These are phyloP conservation scores for Alternaria sp. DNA, from an alignment of 2,329 filamentous ascomycete species.

Conservation along the genomic window DNA sequence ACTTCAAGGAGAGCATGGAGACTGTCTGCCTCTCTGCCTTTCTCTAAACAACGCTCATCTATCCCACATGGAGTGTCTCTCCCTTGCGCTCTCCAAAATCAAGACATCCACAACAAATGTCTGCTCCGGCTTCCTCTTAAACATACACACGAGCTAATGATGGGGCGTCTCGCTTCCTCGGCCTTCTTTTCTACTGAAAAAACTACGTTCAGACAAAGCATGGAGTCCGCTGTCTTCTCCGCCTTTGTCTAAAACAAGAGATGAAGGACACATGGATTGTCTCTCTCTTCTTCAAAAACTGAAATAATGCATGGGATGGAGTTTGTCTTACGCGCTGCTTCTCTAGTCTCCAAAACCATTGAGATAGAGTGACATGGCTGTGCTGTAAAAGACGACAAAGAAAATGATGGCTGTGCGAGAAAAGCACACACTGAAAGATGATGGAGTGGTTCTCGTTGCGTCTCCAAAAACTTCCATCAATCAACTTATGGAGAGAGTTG, in stretches of 20 bases:
- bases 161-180: not conserved
- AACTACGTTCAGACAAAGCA: not conserved
- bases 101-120: not conserved
- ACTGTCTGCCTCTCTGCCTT: not conserved
- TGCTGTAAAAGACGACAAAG: not conserved
- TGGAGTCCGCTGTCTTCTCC: not conserved
- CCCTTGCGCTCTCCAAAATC: not conserved
- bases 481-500: not conserved
- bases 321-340: not conserved
- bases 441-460: not conserved
- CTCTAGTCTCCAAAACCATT: not conserved
- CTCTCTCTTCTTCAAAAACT: not conserved
- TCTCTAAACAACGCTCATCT: not conserved
- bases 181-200: not conserved
- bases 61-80: not conserved
- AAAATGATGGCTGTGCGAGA: not conserved
- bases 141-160: fast-evolving
- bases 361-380: not conserved
- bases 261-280: not conserved
- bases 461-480: not conserved
- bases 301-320: not conserved
- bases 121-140: not conserved
- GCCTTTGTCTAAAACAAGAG: not conserved
- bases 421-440: fast-evolving
- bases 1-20: not conserved